Evolutionary conservation across 768 basidiomycete species (phyloP).

Genomic region (Tubosaeta sp.): DNA sequence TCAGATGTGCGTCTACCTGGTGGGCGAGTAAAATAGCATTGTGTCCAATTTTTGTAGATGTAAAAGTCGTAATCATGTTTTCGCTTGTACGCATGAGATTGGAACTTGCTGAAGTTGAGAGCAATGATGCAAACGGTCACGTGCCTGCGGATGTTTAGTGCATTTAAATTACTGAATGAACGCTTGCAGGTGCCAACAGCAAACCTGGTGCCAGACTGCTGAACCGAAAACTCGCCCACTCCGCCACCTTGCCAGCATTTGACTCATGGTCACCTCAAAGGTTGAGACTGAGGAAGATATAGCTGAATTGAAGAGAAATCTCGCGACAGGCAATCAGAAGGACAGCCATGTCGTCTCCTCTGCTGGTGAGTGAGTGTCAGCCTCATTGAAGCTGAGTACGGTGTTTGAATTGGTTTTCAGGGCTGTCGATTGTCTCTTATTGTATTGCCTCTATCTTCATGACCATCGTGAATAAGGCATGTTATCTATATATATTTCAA

Average conservation of each 20-base stretch:
- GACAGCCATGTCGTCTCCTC: constrained; percentile 18
- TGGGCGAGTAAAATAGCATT: too few species aligned
- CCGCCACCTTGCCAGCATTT: neutral
- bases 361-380: constrained; percentile 16
- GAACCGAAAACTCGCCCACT: neutral
- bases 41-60: too few species aligned
- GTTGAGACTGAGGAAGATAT: constrained; percentile 33
- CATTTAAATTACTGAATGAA: too few species aligned
- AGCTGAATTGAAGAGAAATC: constrained; percentile 52
- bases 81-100: too few species aligned
- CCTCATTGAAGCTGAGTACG: neutral
- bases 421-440: constrained; percentile 81
- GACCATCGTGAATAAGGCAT: constrained; percentile 95
- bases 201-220: neutral
- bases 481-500: constrained; percentile 4
- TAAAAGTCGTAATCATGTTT: too few species aligned
- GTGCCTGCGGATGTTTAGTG: too few species aligned
- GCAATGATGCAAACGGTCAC: too few species aligned
- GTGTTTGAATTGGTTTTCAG: constrained; percentile 35
- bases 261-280: constrained; percentile 15
- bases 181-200: neutral
- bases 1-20: too few species aligned
- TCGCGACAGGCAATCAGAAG: constrained; percentile 36
- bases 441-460: constrained; percentile 92
- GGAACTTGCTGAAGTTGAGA: too few species aligned